Evolutionary conservation across 1,139 yeast genomes (phyloP).

Genomic region (Ogataea hybrid): DNA sequence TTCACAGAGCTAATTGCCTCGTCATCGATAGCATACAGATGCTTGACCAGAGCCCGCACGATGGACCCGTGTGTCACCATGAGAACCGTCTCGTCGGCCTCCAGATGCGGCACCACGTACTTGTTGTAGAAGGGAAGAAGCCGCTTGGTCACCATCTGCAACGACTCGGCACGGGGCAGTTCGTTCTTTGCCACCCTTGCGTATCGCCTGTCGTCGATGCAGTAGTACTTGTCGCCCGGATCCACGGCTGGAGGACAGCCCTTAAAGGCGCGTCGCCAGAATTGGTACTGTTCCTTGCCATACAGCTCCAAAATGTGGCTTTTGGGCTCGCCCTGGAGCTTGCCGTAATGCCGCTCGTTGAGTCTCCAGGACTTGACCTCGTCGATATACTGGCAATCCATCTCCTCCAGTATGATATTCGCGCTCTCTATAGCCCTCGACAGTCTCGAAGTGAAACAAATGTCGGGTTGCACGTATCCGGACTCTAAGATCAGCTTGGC

Average conservation of each 20-base stretch:
- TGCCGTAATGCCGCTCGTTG: conserved; percentile 79
- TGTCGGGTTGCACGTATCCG: conserved; percentile 40
- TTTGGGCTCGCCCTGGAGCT: conserved; percentile 68
- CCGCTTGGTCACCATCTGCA: conserved; percentile 62
- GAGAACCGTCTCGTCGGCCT: conserved; percentile 42
- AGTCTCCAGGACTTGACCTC: conserved; percentile 62
- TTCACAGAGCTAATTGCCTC: conserved; percentile 64
- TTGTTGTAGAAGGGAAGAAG: conserved; percentile 52
- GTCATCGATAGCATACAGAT: conserved; percentile 55
- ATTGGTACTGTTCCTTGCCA: conserved; percentile 62
- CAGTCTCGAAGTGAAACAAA: conserved; percentile 63
- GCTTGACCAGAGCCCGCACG: conserved; percentile 64
- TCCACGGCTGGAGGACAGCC: conserved; percentile 65
- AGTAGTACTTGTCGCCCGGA: conserved; percentile 35
- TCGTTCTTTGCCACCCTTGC: conserved; percentile 26
- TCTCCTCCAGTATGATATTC: conserved; percentile 50
- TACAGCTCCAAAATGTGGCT: conserved; percentile 48
- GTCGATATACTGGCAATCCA: conserved; percentile 47
- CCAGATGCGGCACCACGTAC: conserved; percentile 40
- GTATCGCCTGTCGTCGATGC: conserved; percentile 50
- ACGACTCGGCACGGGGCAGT: conserved; percentile 68
- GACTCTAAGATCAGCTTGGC: conserved; percentile 47
- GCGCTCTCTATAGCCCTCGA: conserved; percentile 68
- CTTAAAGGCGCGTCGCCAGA: conserved; percentile 61
- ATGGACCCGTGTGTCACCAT: conserved; percentile 78